These are phyloP conservation scores for Alnus rubra DNA, from an alignment of 306 rosid species.

Conservation along the genomic window DNA sequence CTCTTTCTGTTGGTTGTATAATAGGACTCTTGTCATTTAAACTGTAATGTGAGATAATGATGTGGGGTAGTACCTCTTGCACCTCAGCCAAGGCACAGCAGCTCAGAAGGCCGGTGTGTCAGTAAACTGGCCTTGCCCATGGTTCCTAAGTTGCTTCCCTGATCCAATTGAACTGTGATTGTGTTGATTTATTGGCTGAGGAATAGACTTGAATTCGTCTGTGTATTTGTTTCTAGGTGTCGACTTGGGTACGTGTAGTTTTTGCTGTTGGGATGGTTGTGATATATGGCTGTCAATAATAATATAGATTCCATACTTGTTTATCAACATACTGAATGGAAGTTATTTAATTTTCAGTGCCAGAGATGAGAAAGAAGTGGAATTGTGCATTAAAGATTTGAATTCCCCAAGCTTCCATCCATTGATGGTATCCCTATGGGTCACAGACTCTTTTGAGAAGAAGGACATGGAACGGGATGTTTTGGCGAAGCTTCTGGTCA, in stretches of 20 bases:
- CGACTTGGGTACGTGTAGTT: too few relatives aligned
- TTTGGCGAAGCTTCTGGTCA: slow-evolving; percentile 62
- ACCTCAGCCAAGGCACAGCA: background rate
- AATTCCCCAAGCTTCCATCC: slow-evolving; percentile 82
- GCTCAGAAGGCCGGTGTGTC: background rate
- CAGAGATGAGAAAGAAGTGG: slow-evolving; percentile 73
- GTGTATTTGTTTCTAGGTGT: too few relatives aligned
- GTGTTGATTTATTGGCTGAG: too few relatives aligned
- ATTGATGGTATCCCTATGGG: slow-evolving; percentile 80
- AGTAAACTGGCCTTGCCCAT: too few relatives aligned
- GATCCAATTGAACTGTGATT: too few relatives aligned
- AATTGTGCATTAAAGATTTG: slow-evolving; percentile 67
- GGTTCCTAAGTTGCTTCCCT: too few relatives aligned
- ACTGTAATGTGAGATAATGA: background rate
- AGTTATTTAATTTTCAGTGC: slow-evolving; percentile 55
- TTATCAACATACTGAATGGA: background rate
- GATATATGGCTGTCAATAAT: background rate
- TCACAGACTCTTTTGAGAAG: slow-evolving; percentile 79
- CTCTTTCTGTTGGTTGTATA: background rate
- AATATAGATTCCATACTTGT: background rate
- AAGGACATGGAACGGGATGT: slow-evolving; percentile 75
- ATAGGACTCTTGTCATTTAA: too few relatives aligned
- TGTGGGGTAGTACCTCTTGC: background rate
- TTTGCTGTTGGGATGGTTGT: too few relatives aligned
- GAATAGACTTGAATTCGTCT: too few relatives aligned